Evolutionary conservation across 768 basidiomycete species (phyloP), one percentile per base, ranked within the genome.

Genomic region (Leccinum fibrillosum): DNA sequence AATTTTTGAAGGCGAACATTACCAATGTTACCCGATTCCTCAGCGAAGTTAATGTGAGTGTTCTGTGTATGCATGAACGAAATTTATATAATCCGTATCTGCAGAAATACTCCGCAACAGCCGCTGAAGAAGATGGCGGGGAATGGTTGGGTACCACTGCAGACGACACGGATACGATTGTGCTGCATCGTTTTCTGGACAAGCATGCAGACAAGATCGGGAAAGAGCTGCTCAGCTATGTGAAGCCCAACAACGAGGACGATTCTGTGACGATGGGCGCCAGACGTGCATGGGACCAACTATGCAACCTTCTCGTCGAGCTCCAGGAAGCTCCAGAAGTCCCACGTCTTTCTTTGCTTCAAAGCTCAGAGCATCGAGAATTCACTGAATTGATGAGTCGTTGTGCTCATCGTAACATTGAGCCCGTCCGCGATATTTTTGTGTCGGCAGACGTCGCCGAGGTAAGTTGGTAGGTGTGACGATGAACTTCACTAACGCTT

Each of bases 121-220:
- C 72, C n/a, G 71, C 75, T 1, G 82, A 86, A 15, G 87, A 89
- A 32, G 85, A 83, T 52, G 76, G 78, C 11, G 85, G 90, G 57
- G 84, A 89, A 64, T 90, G 89, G 89, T 71, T 85, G 37, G 78
- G 90, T 19, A 85, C 83, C n/a, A 83, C 86, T 3, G 84, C 88
- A 42, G 92, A 93, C 62, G 89, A 93, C 61, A 90, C 91, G 0
- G 91, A 94, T 65, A 82, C 86, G 42, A 85, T 92, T 37, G 87
- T 93, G 12, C 76, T 92, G 11, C 91, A 93, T 68, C 85, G 92
- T 10, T 92, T 90, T 75, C 86, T 92, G 65, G 84, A 89, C 64
- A 89, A 86, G 59, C 88, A 93, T 63, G 87, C 89, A 3, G 91
- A 93, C 70, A 91, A 90, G 68, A 88, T 94, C 54, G 92, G 92